Evolutionary conservation across 805 yeast species (phyloP).

Genomic region (Teunomyces kruisii): DNA sequence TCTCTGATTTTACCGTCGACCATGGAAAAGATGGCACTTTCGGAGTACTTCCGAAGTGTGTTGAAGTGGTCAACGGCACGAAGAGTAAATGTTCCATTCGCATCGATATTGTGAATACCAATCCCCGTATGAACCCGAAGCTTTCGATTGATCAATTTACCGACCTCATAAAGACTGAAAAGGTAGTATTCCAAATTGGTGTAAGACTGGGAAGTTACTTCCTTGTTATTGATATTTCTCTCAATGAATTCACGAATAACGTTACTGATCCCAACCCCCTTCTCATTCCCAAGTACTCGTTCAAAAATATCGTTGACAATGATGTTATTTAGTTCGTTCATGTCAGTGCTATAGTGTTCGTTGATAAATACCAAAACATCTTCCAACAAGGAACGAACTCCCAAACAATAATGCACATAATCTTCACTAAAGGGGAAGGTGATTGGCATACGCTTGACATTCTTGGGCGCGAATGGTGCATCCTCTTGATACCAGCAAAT

Average conservation of each 20-base stretch:
- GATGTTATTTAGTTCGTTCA: conserved; percentile 56
- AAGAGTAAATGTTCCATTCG: conserved; percentile 37
- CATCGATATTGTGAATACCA: conserved; percentile 40
- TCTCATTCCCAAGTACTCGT: conserved; percentile 52
- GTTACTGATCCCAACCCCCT: conserved; percentile 56
- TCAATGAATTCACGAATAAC: conserved; percentile 56
- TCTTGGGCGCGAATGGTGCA: conserved; percentile 44
- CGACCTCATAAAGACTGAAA: conserved; percentile 69
- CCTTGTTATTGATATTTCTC: conserved; percentile 74
- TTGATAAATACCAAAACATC: conserved; percentile 65
- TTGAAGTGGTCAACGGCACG: conserved; percentile 56
- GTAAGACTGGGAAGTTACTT: conserved; percentile 84
- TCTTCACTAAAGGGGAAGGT: conserved; percentile 79
- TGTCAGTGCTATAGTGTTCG: conserved; percentile 62
- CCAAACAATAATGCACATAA: conserved; percentile 83
- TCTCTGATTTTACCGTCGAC: conserved; percentile 79
- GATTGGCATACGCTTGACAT: conserved; percentile 57
- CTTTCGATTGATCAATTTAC: conserved; percentile 40
- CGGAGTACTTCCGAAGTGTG: conserved; percentile 67
- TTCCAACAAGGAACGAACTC: conserved; percentile 62
- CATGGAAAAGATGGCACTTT: conserved; percentile 74
- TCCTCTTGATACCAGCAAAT: conserved; percentile 69
- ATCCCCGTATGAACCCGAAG: conserved; percentile 38
- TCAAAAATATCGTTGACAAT: conserved; percentile 66
- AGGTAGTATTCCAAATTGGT: conserved; percentile 87